A percentile compares a stretch with the other conserved stretches of the same genome.
Evolutionary conservation across 495 filamentous ascomycete genomes (phyloP).

Genomic region (Stereocaulon alpinum): DNA sequence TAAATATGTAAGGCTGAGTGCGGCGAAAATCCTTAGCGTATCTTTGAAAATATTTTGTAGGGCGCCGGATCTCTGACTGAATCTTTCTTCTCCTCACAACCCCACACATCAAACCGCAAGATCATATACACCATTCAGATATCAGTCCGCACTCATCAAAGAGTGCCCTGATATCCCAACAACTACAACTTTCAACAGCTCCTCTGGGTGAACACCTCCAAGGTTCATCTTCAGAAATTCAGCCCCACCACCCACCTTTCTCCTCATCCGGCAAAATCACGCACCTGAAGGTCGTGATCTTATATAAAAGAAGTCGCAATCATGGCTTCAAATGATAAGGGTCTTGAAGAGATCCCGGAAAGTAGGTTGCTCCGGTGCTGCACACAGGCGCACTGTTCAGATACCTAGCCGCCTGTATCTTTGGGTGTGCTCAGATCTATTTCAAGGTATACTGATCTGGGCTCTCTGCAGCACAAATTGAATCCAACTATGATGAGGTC

Average conservation of each 20-base stretch:
- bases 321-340: constrained; percentile 89
- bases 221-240: constrained; percentile 38
- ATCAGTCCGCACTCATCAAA: constrained; percentile 11
- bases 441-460: constrained; percentile 17
- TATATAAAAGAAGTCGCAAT: constrained; percentile 55
- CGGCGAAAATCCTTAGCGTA: background rate
- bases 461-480: constrained; percentile 71
- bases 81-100: background rate
- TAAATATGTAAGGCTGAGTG: background rate
- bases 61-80: background rate
- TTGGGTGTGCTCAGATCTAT: constrained; percentile 16
- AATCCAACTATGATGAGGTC: constrained; percentile 99
- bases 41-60: too few relatives aligned
- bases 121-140: background rate
- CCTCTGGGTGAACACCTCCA: constrained; percentile 17
- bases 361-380: constrained; percentile 41
- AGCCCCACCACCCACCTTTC: constrained; percentile 34
- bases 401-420: background rate
- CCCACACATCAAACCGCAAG: constrained; percentile 2
- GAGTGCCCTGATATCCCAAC: constrained; percentile 14
- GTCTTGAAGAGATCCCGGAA: constrained; percentile 91
- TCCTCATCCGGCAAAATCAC: constrained; percentile 36
- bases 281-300: constrained; percentile 64
- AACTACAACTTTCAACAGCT: background rate
- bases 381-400: constrained; percentile 1